phyloP scores from a whole-genome alignment of 495 filamentous ascomycete species.

The Apodospora peruviana region DNA sequence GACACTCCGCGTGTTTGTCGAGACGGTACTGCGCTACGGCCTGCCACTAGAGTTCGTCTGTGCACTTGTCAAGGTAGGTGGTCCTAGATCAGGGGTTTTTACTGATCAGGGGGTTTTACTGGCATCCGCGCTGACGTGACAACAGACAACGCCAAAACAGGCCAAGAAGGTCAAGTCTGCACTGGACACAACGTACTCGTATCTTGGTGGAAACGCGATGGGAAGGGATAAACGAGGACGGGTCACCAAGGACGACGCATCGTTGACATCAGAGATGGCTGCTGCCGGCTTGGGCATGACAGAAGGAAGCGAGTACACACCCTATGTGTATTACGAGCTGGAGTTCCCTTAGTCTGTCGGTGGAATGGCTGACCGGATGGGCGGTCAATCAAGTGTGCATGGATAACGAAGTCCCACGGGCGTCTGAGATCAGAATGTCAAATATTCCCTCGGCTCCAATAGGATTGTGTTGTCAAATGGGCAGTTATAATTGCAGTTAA shows the following conservation, averaged over 20 bases:
- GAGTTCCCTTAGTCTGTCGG: conserved; percentile 50
- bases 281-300: conserved; percentile 53
- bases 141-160: conserved; percentile 73
- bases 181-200: conserved; percentile 83
- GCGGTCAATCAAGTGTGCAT: neutral
- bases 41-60: conserved; percentile 83
- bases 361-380: neutral
- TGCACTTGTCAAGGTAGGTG: conserved; percentile 72
- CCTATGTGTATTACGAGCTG: conserved; percentile 97
- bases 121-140: conserved; percentile 20
- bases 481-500: too few relatives aligned
- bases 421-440: too few relatives aligned
- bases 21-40: conserved; percentile 92
- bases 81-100: too few relatives aligned
- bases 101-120: too few relatives aligned
- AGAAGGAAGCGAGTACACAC: conserved; percentile 79
- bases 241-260: conserved; percentile 77
- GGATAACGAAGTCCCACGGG: too few relatives aligned
- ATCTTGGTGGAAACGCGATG: conserved; percentile 92
- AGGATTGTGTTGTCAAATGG: too few relatives aligned
- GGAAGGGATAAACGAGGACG: conserved; percentile 90
- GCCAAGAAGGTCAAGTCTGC: conserved; percentile 73
- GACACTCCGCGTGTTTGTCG: conserved; percentile 88
- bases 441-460: too few relatives aligned
- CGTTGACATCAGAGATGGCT: conserved; percentile 72